Evolutionary conservation across 495 filamentous ascomycete genomes (phyloP).

Genomic region (Neurospora pannonica): DNA sequence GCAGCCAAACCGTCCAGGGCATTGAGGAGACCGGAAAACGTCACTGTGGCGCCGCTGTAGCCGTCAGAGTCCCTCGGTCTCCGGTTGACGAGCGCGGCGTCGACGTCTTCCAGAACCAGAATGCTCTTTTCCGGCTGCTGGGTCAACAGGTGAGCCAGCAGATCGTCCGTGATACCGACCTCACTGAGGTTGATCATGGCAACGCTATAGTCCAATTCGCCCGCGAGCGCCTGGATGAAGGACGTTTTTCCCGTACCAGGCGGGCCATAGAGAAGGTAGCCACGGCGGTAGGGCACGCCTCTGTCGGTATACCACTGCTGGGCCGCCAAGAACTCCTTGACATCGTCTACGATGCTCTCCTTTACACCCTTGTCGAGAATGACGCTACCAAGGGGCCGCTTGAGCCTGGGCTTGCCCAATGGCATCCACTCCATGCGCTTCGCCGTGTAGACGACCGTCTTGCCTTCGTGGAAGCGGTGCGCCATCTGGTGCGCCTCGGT

Average conservation of each 20-base stretch:
- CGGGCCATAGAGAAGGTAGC: conserved; percentile 88
- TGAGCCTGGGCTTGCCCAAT: conserved; percentile 81
- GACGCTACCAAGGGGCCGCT: conserved; percentile 80
- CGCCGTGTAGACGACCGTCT: conserved; percentile 83
- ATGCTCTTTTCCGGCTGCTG: conserved; percentile 81
- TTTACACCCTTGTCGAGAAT: conserved; percentile 79
- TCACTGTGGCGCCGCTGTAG: conserved; percentile 83
- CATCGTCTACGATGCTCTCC: conserved; percentile 74
- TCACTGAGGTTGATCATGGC: conserved; percentile 91
- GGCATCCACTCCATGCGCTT: conserved; percentile 70
- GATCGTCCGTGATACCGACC: conserved; percentile 85
- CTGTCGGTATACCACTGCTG: conserved; percentile 87
- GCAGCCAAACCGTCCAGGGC: conserved; percentile 93
- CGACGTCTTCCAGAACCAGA: conserved; percentile 85
- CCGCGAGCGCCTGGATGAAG: conserved; percentile 91
- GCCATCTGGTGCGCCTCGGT: conserved; percentile 73
- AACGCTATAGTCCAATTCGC: conserved; percentile 86
- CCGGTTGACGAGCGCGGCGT: conserved; percentile 81
- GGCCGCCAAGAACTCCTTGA: conserved; percentile 70
- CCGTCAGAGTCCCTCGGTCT: conserved; percentile 73
- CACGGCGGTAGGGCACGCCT: conserved; percentile 88
- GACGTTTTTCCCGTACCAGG: conserved; percentile 93
- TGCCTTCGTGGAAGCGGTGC: conserved; percentile 71
- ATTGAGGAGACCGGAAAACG: conserved; percentile 89
- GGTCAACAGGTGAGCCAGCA: conserved; percentile 76